Evolutionary conservation across 2,329 filamentous ascomycete species (phyloP).

Genomic region (Arthroderma sp.): DNA sequence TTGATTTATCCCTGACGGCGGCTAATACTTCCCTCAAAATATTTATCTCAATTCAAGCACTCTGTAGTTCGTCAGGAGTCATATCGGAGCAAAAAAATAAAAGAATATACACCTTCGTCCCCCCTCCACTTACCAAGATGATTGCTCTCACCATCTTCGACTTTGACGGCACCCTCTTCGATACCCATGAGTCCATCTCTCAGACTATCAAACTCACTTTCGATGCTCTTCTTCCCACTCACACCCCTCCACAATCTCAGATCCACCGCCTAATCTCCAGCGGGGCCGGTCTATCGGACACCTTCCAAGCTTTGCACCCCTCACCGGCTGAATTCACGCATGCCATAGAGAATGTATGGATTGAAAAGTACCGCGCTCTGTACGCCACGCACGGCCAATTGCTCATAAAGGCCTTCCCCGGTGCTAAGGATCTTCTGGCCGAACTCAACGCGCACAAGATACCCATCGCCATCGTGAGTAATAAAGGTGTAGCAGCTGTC

Average conservation of each 20-base stretch:
- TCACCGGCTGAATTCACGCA: background rate
- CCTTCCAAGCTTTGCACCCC: slow-evolving; percentile 5
- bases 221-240: slow-evolving; percentile 2
- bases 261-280: slow-evolving; percentile 7
- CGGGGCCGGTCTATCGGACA: slow-evolving; percentile 6
- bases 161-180: slow-evolving; percentile 8
- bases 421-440: slow-evolving; percentile 1
- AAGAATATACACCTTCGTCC: background rate
- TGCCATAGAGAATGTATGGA: slow-evolving; percentile 2
- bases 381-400: slow-evolving; percentile 6
- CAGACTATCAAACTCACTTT: slow-evolving; percentile 8
- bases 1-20: too few species aligned
- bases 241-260: slow-evolving; percentile 5
- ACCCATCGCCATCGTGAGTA: slow-evolving; percentile 6
- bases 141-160: slow-evolving; percentile 6
- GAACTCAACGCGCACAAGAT: slow-evolving; percentile 1
- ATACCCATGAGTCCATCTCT: slow-evolving; percentile 8
- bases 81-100: background rate
- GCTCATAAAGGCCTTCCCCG: slow-evolving; percentile 7
- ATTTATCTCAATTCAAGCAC: too few species aligned
- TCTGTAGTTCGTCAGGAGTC: too few species aligned
- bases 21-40: too few species aligned
- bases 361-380: slow-evolving; percentile 6
- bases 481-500: slow-evolving; percentile 7
- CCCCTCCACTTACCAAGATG: background rate